Percentiles rank a stretch among this genome's conserved stretches.
phyloP scores from a whole-genome alignment of 805 yeast genomes.

The Ogataea allantospora region DNA sequence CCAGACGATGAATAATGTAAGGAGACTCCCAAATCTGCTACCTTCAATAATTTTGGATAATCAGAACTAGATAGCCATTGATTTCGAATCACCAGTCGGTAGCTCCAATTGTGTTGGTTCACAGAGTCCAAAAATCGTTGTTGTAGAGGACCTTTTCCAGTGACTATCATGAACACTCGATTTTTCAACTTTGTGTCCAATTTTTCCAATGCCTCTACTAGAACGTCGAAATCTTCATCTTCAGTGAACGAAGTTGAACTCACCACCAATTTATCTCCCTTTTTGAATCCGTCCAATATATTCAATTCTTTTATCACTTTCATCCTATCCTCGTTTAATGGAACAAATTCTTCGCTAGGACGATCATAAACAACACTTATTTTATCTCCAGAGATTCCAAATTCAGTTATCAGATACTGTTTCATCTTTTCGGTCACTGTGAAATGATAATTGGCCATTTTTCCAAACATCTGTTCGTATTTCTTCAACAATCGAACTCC shows the following conservation, averaged over 20 bases:
- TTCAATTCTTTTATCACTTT: slow-evolving; percentile 34
- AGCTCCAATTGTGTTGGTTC: slow-evolving; percentile 34
- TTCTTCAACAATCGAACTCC: slow-evolving; percentile 56
- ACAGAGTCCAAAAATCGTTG: slow-evolving; percentile 37
- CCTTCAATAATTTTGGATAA: slow-evolving; percentile 70
- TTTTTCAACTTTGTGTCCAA: slow-evolving; percentile 46
- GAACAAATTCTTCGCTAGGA: slow-evolving; percentile 69
- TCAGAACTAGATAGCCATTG: slow-evolving; percentile 79
- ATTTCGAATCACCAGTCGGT: slow-evolving; percentile 54
- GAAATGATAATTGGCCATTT: slow-evolving; percentile 65
- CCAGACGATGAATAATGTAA: slow-evolving; percentile 92
- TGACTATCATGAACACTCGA: slow-evolving; percentile 71
- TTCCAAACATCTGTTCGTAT: slow-evolving; percentile 65
- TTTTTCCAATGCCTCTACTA: slow-evolving; percentile 63
- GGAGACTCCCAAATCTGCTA: slow-evolving; percentile 87
- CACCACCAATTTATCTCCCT: slow-evolving; percentile 61
- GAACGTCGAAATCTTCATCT: slow-evolving; percentile 79
- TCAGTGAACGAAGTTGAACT: slow-evolving; percentile 94
- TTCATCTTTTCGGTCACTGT: slow-evolving; percentile 82
- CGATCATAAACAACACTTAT: slow-evolving; percentile 78
- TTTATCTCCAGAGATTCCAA: slow-evolving; percentile 47
- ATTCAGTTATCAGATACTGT: slow-evolving; percentile 51
- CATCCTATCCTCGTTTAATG: slow-evolving; percentile 38
- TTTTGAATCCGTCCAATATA: slow-evolving; percentile 30
- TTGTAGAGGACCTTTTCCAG: slow-evolving; percentile 93